Percentiles rank a stretch among this genome's conserved stretches.
phyloP scores from a whole-genome alignment of 441 rosid species.

The Adansonia grandidieri region DNA sequence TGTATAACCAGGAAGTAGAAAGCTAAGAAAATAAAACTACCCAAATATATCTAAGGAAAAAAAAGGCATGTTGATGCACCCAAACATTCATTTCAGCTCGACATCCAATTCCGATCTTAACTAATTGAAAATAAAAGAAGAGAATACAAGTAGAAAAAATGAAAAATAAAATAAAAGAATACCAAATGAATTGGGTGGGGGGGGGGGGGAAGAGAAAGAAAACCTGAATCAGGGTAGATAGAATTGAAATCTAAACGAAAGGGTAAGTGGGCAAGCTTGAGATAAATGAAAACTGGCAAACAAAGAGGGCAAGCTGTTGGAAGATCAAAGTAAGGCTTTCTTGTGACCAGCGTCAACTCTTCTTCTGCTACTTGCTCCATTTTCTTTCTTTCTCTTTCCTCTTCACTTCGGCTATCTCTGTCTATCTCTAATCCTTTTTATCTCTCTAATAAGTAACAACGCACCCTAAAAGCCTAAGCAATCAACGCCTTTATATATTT shows the following conservation, averaged over 20 bases:
- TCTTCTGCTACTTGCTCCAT: conserved; percentile 30
- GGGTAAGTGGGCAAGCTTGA: conserved; percentile 69
- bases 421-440: too few relatives aligned
- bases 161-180: background rate
- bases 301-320: conserved; percentile 93
- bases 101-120: background rate
- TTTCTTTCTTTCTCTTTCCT: background rate
- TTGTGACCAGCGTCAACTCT: conserved; percentile 57
- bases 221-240: conserved; percentile 88
- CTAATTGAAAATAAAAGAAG: background rate
- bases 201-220: background rate
- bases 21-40: background rate
- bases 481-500: too few relatives aligned
- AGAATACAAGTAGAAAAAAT: background rate
- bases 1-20: too few relatives aligned
- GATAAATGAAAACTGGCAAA: conserved; percentile 81
- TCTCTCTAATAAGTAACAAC: too few relatives aligned
- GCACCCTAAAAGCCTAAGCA: too few relatives aligned
- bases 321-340: conserved; percentile 75
- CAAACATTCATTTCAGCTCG: background rate
- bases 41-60: background rate
- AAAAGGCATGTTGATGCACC: background rate
- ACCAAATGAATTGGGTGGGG: background rate
- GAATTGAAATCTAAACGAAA: conserved; percentile 70
- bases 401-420: background rate